Evolutionary conservation across 192 early-diverging fungal genomes (phyloP).

Genomic region (Coemansia biformis): DNA sequence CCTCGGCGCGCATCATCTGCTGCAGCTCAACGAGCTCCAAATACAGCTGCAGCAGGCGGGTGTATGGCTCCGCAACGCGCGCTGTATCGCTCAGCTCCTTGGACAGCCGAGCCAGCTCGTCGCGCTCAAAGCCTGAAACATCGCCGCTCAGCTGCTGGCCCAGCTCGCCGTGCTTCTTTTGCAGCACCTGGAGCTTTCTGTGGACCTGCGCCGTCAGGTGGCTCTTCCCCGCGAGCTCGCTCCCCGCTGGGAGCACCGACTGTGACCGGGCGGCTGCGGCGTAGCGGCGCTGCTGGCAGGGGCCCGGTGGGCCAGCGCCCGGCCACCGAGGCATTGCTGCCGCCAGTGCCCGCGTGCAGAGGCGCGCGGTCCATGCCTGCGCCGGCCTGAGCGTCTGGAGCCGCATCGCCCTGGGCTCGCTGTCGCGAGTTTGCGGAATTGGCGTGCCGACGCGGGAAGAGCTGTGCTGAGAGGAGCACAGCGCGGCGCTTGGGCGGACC

Average conservation of each 20-base stretch:
- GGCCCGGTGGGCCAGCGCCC: no score
- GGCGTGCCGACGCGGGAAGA: no score
- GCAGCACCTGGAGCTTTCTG: slow-evolving; percentile 26
- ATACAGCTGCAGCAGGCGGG: slow-evolving; percentile 25
- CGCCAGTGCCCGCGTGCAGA: no score
- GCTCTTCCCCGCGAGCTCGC: slow-evolving; percentile 42
- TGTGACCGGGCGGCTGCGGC: background rate
- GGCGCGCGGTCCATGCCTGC: no score
- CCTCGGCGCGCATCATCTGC: slow-evolving; percentile 34
- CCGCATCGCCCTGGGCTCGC: no score
- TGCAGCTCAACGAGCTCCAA: slow-evolving; percentile 40
- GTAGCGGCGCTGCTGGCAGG: slow-evolving; percentile 1
- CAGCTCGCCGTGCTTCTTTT: slow-evolving; percentile 16
- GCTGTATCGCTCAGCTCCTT: slow-evolving; percentile 42
- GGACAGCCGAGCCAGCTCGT: slow-evolving; percentile 45
- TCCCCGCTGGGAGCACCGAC: slow-evolving; percentile 14
- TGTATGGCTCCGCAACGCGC: slow-evolving; percentile 22
- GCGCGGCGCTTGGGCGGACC: no score
- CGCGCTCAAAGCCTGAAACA: slow-evolving; percentile 18
- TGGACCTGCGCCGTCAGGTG: slow-evolving; percentile 38
- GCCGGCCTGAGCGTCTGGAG: no score
- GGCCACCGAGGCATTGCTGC: no score
- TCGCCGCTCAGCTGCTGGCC: slow-evolving; percentile 33
- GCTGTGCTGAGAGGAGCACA: no score
- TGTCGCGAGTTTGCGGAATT: no score